A percentile compares a stretch with the other conserved stretches of the same genome.
phyloP scores from a whole-genome alignment of 495 filamentous ascomycete species.

The Daldinia childiae region DNA sequence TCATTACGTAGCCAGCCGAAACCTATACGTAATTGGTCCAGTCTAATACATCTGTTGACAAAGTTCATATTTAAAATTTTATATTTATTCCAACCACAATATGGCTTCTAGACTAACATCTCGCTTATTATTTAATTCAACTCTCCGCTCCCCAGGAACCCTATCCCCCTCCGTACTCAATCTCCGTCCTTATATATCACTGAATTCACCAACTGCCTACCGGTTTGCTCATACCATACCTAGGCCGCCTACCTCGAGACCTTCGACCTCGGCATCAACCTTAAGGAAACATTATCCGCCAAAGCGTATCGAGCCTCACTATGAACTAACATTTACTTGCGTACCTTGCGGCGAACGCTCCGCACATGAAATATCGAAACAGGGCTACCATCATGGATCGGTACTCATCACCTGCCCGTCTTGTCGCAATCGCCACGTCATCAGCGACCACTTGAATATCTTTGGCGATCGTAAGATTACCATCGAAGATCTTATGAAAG shows the following conservation, averaged over 20 bases:
- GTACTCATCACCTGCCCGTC: constrained; percentile 86
- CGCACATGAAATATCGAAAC: constrained; percentile 82
- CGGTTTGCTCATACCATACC: constrained; percentile 53
- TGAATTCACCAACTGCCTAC: constrained; percentile 17
- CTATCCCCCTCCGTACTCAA: constrained; percentile 30
- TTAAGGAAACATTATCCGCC: constrained; percentile 3
- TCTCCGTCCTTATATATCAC: constrained; percentile 27
- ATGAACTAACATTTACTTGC: constrained; percentile 92
- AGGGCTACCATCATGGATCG: constrained; percentile 89
- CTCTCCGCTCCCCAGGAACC: constrained; percentile 12
- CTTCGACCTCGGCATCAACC: constrained; percentile 40
- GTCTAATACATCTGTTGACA: neutral
- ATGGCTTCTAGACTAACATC: constrained; percentile 33
- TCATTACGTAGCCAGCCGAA: constrained; percentile 4
- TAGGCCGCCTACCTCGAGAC: constrained; percentile 35
- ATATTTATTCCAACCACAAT: neutral
- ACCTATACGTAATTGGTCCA: neutral
- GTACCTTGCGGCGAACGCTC: constrained; percentile 81
- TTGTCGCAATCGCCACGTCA: constrained; percentile 87
- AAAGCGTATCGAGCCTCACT: constrained; percentile 66
- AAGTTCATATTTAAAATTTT: neutral
- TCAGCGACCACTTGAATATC: constrained; percentile 86
- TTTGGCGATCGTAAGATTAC: constrained; percentile 74
- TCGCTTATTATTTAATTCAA: constrained; percentile 3
- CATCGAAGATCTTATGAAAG: constrained; percentile 74